These are phyloP conservation scores for Aspergillus vadensis DNA, from an alignment of 2,329 filamentous ascomycete species.

Conservation along the genomic window DNA sequence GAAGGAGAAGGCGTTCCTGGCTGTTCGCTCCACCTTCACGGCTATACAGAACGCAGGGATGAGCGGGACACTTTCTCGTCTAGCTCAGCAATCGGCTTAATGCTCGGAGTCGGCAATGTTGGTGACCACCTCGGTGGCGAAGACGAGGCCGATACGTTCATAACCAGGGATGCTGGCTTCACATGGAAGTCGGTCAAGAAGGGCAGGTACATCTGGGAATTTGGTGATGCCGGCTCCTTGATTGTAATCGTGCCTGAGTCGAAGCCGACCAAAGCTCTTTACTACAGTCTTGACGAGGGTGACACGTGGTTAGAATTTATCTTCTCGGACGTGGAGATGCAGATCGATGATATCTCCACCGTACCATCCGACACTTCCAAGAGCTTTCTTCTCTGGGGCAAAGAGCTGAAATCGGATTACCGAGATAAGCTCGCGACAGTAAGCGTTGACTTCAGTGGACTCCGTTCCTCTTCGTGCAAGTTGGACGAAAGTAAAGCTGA, in stretches of 20 bases:
- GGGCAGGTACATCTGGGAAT: conserved; percentile 89
- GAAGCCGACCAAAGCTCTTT: conserved; percentile 66
- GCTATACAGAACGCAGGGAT: conserved; percentile 88
- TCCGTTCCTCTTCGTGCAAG: conserved; percentile 71
- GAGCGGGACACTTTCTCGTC: conserved; percentile 85
- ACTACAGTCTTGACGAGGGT: conserved; percentile 81
- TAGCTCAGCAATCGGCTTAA: conserved; percentile 80
- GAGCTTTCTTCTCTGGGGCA: conserved; percentile 89
- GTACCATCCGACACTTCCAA: conserved; percentile 84
- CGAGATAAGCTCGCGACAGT: conserved; percentile 65
- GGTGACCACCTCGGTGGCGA: conserved; percentile 68
- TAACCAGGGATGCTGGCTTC: conserved; percentile 87
- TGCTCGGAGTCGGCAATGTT: conserved; percentile 91
- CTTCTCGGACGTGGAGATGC: conserved; percentile 72
- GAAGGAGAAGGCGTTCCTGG: conserved; percentile 58
- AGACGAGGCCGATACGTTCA: conserved; percentile 82
- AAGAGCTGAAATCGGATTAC: conserved; percentile 48
- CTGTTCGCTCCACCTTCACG: conserved; percentile 89
- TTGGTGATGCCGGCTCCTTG: conserved; percentile 91
- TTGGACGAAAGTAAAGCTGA: conserved; percentile 63
- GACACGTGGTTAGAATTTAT: conserved; percentile 73
- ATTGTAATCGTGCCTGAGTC: conserved; percentile 80
- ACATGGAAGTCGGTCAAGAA: conserved; percentile 84
- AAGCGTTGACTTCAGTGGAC: conserved; percentile 84
- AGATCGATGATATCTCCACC: conserved; percentile 79